Evolutionary conservation across 495 filamentous ascomycete genomes (phyloP).

Genomic region (Stereocaulon alpinum): DNA sequence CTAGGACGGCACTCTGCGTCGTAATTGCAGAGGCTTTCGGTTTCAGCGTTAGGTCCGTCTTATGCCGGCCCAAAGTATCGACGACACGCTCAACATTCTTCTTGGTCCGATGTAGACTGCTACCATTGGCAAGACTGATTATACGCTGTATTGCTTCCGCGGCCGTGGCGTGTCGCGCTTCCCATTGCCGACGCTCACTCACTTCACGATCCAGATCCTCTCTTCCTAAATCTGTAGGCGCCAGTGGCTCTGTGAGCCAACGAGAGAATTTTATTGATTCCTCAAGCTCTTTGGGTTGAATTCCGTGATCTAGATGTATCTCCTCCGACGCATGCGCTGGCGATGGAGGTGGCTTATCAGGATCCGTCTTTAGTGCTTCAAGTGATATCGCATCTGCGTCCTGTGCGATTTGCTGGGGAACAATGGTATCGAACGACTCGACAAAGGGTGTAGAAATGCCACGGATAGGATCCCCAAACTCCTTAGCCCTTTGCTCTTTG

Average conservation of each 20-base stretch:
- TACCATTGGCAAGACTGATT: conserved; percentile 60
- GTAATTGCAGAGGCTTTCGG: conserved; percentile 39
- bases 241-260: conserved; percentile 47
- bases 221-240: conserved; percentile 26
- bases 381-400: conserved; percentile 16
- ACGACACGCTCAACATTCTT: conserved; percentile 77
- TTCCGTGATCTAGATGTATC: conserved; percentile 58
- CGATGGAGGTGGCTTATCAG: conserved; percentile 27
- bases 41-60: conserved; percentile 61
- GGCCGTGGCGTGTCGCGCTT: conserved; percentile 42
- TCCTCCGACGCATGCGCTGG: conserved; percentile 35
- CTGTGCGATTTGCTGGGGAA: conserved; percentile 26
- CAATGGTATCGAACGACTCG: conserved; percentile 59
- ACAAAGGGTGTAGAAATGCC: conserved; percentile 74
- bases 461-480: conserved; percentile 64
- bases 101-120: conserved; percentile 61
- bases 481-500: conserved; percentile 45
- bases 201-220: conserved; percentile 38
- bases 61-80: conserved; percentile 79
- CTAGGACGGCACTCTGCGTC: conserved; percentile 3
- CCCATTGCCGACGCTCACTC: conserved; percentile 26
- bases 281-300: conserved; percentile 54
- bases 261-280: conserved; percentile 53
- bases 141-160: conserved; percentile 65
- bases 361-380: conserved; percentile 19